These are phyloP conservation scores for Scenedesmus sp. DNA, from an alignment of 163 green algal species.

Conservation along the genomic window DNA sequence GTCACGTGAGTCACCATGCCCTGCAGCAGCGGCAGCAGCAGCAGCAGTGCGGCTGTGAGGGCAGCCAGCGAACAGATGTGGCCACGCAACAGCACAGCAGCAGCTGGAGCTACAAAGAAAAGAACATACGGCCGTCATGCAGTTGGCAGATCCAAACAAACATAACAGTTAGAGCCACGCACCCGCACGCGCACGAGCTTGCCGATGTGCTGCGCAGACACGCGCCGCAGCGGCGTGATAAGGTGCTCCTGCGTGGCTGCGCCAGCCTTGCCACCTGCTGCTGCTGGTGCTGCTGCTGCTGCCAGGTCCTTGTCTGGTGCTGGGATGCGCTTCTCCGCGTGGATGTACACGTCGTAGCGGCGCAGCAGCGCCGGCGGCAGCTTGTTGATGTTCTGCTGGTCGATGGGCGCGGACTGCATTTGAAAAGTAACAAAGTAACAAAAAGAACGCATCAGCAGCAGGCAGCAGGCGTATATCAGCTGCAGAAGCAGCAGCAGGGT, in stretches of 20 bases:
- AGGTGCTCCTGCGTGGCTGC: constrained; percentile 77
- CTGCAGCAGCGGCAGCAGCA: constrained; percentile 47
- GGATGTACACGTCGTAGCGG: constrained; percentile 90
- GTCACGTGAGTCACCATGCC: constrained; percentile 91
- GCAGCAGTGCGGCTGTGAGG: background rate
- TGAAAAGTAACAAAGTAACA: background rate
- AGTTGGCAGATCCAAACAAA: background rate
- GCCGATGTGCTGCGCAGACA: constrained; percentile 61
- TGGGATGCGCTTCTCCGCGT: constrained; percentile 57
- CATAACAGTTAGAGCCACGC: background rate
- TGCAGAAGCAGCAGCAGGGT: background rate
- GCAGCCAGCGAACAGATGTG: background rate
- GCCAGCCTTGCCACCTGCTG: background rate
- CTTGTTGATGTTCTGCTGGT: constrained; percentile 50
- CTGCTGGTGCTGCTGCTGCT: background rate
- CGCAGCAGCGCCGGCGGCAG: constrained; percentile 87
- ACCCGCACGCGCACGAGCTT: constrained; percentile 64
- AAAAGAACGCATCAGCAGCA: background rate
- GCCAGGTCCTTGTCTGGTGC: constrained; percentile 2
- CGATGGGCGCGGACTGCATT: constrained; percentile 45
- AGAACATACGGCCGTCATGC: background rate
- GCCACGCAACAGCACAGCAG: background rate
- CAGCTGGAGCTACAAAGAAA: background rate
- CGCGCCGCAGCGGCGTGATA: constrained; percentile 57
- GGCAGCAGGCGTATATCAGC: background rate